Conservation (phyloP, 1,284 basidiomycete genomes). For the Cryptococcus maquisensis region DNA sequence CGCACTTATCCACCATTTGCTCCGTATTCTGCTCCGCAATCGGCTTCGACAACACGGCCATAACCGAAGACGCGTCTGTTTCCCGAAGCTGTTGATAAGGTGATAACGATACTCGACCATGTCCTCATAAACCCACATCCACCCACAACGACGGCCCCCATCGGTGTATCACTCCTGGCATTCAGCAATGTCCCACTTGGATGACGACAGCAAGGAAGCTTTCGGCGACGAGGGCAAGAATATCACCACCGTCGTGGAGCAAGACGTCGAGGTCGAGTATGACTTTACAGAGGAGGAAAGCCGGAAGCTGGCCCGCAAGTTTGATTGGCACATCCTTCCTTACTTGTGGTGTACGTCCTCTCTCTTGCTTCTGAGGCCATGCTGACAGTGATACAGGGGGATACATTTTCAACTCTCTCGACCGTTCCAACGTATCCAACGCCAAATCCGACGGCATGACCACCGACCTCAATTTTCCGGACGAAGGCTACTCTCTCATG, state of each 20-base stretch:
- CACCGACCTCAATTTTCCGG: conserved; percentile 8
- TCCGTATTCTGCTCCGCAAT: no score
- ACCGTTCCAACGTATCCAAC: conserved; percentile 18
- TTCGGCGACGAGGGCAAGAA: not conserved
- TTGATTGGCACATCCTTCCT: conserved; percentile 25
- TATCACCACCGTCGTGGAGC: conserved; percentile 10
- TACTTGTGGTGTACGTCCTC: conserved; percentile 16
- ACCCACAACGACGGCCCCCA: no score
- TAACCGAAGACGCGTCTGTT: no score
- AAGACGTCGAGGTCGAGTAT: conserved; percentile 10
- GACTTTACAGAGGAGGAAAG: conserved; percentile 20
- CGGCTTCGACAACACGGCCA: no score
- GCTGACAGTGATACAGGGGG: not conserved
- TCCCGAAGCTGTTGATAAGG: no score
- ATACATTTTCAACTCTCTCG: conserved; percentile 17
- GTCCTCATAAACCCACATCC: no score
- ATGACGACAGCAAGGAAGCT: not conserved
- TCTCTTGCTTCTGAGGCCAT: not conserved
- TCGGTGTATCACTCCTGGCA: no score
- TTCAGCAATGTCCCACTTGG: not conserved
- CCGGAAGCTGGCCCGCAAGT: conserved; percentile 12
- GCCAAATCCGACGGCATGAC: conserved; percentile 12
- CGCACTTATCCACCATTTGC: no score
- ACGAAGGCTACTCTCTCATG: conserved; percentile 11
- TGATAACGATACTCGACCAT: no score